phyloP scores from a whole-genome alignment of 2,329 filamentous ascomycete species.

The Colletotrichum karsti region DNA sequence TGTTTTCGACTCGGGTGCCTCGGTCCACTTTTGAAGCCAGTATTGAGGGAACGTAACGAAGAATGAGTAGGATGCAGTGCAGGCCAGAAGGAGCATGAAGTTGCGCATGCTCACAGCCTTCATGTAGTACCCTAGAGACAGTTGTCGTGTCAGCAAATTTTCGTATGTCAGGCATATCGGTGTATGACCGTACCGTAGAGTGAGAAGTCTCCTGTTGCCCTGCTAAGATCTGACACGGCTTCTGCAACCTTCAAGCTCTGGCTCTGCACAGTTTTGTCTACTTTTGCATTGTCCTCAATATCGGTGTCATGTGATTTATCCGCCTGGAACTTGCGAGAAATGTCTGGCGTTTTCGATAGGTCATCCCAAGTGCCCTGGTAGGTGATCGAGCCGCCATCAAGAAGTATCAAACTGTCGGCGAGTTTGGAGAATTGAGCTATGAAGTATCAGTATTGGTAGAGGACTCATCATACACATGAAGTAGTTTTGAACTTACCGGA shows the following conservation, averaged over 20 bases:
- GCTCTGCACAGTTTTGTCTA: neutral
- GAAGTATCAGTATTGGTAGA: neutral
- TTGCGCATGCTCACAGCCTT: neutral
- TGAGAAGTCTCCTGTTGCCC: conserved; percentile 9
- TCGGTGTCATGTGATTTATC: neutral
- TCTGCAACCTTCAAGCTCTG: conserved; percentile 9
- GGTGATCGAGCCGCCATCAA: neutral
- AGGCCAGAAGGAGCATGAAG: conserved; percentile 10
- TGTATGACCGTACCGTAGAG: neutral
- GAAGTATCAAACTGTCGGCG: neutral
- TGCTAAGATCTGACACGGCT: neutral
- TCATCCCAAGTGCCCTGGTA: conserved; percentile 11
- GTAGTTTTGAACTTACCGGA: neutral
- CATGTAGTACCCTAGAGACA: neutral
- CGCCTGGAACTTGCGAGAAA: neutral
- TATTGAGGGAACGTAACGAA: conserved; percentile 20
- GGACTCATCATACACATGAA: no score
- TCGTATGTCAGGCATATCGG: fast-evolving
- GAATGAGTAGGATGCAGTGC: neutral
- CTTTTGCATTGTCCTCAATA: neutral
- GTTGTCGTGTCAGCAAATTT: neutral
- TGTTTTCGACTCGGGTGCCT: neutral
- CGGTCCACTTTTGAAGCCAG: conserved; percentile 24
- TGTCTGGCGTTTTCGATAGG: neutral
- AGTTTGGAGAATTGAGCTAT: neutral